A percentile compares a stretch with the other conserved stretches of the same genome.
phyloP scores from a whole-genome alignment of 208 protist genomes.

The Leishmania martiniquensis region DNA sequence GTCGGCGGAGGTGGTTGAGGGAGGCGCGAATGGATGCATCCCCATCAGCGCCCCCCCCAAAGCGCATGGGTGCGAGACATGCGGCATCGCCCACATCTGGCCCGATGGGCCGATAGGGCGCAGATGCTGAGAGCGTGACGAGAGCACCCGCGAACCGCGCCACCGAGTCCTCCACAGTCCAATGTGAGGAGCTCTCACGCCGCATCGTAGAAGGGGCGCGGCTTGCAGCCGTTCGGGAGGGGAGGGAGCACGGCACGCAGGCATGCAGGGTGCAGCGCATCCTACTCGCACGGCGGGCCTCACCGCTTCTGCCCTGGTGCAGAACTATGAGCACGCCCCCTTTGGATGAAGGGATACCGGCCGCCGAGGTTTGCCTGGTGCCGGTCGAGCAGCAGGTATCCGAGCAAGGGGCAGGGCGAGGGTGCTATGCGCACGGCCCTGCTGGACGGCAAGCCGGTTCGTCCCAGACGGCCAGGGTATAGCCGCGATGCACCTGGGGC shows the following conservation, averaged over 20 bases:
- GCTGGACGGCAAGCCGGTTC: background rate
- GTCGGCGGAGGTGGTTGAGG: no score
- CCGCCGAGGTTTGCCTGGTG: background rate
- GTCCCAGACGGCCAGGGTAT: background rate
- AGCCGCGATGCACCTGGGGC: background rate
- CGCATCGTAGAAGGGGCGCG: background rate
- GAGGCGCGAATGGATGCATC: no score
- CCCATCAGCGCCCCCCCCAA: no score
- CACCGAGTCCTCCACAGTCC: no score
- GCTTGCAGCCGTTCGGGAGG: background rate
- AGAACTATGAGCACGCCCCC: background rate
- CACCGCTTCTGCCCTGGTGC: background rate
- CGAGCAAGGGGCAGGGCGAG: background rate
- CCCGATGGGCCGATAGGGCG: no score
- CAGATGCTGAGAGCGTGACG: no score
- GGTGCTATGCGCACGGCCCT: background rate
- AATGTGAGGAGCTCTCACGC: background rate
- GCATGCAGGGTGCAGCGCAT: background rate
- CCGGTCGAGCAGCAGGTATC: background rate
- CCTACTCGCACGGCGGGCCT: background rate
- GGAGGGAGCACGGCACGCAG: background rate
- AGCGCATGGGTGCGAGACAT: no score
- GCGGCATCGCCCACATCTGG: no score
- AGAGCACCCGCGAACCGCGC: no score
- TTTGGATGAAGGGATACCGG: background rate